A percentile compares a stretch with the other conserved stretches of the same genome.
These are phyloP conservation scores for Pseudocercospora fijiensis DNA, from an alignment of 2,329 filamentous ascomycete species.

Conservation along the genomic window DNA sequence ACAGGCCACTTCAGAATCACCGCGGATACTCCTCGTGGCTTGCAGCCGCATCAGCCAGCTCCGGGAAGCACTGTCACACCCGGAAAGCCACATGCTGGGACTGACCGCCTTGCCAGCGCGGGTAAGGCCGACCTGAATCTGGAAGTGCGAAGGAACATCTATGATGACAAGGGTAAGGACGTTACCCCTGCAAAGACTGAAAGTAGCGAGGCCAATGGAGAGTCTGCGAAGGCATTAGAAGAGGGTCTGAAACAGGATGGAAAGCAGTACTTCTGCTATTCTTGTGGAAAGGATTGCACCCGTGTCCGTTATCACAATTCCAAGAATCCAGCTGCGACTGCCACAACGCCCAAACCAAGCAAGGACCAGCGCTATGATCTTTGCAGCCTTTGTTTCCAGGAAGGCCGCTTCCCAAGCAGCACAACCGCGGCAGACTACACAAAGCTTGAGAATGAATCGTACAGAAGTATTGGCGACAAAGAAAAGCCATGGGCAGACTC, in stretches of 20 bases:
- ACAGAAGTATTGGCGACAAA: slow-evolving; percentile 73
- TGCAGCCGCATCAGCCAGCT: slow-evolving; percentile 92
- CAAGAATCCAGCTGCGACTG: slow-evolving; percentile 54
- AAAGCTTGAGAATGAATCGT: slow-evolving; percentile 84
- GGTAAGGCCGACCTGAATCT: slow-evolving; percentile 82
- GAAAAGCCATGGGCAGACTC: slow-evolving; percentile 89
- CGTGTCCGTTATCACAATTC: slow-evolving; percentile 67
- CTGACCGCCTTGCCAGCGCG: slow-evolving; percentile 68
- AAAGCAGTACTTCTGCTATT: slow-evolving; percentile 76
- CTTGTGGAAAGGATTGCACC: slow-evolving; percentile 88
- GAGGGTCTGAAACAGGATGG: slow-evolving; percentile 61
- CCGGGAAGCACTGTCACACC: slow-evolving; percentile 64
- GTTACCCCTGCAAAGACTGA: slow-evolving; percentile 60
- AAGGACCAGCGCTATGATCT: slow-evolving; percentile 75
- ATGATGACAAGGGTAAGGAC: slow-evolving; percentile 87
- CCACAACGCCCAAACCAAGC: slow-evolving; percentile 52
- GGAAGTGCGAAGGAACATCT: slow-evolving; percentile 92
- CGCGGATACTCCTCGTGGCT: slow-evolving; percentile 88
- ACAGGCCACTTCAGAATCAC: slow-evolving; percentile 97
- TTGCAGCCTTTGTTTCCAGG: slow-evolving; percentile 86
- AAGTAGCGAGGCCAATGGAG: slow-evolving; percentile 61
- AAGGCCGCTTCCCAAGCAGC: slow-evolving; percentile 77
- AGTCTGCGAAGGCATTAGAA: slow-evolving; percentile 64
- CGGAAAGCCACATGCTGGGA: slow-evolving; percentile 63
- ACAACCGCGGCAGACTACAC: slow-evolving; percentile 79